Base-by-base conservation (phyloP, 176 grass and related monocot genomes). In the Aechmea fasciata region DNA sequence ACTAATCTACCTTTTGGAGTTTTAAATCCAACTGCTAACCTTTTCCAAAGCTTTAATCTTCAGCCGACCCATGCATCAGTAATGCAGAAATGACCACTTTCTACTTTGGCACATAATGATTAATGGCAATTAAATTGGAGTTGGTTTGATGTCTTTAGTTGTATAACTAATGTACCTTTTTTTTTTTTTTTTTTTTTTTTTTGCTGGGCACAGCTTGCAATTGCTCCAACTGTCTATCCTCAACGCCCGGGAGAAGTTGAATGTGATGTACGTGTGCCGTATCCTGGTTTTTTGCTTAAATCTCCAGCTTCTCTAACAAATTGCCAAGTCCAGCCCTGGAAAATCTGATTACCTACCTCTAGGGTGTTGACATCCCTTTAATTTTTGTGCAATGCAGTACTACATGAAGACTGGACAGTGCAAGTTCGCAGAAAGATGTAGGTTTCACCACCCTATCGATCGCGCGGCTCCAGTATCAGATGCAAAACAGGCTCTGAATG, bases 341-440 rank as follows among this genome's bases (percentile, higher is more conserved):
- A 50, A 55, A 29, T 22, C 65, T 75, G n/a, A 68, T 55, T 50
- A 64, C 24, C 20, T 50, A 64, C 24, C 20, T 15, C 15, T 29
- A 49, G 50, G 14, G 26, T 50, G 10, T 80, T 14, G 51, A 66
- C 67, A 29, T 64, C 47, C 67, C 9, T 63, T 68, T 69, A 41
- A 41, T 50, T 24, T 63, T 9, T 49, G 22, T 71, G 28, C 54
- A 55, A 68, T 82, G 65, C 87, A 99, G 95, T 99, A 70, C 76
- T 99, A 99, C 63, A 99, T 94, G 90, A 99, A 99, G 83, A 99
- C 82, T 48, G 90, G 95, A 64, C 70, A 24, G 22, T 99, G 95
- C 68, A 99, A 90, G 28, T 99, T 78, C 78, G 48, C 54, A 5
- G 84, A 90, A 19, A 90, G 74, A 78, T 99, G 95, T 77, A 99